Evolutionary conservation across 345 rosid genomes (phyloP).

Genomic region (Conringia planisiliqua): DNA sequence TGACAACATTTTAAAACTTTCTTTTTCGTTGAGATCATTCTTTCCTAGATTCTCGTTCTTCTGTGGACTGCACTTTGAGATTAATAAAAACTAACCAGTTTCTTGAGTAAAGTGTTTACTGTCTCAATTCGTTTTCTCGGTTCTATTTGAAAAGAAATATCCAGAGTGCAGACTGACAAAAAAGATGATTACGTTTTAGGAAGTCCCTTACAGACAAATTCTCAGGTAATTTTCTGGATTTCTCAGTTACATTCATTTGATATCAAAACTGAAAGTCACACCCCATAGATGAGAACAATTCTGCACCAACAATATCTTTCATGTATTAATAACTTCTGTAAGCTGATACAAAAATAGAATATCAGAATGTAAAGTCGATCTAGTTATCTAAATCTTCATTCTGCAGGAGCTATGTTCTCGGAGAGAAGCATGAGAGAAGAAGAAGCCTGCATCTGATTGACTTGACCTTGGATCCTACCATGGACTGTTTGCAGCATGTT

Average conservation of each 20-base stretch:
- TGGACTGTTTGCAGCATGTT: conserved; percentile 28
- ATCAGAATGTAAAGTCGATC: not conserved
- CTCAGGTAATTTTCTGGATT: conserved; percentile 7
- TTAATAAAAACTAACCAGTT: conserved; percentile 17
- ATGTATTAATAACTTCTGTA: conserved; percentile 14
- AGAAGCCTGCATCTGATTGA: conserved; percentile 38
- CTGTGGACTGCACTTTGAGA: not conserved
- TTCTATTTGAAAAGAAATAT: not conserved
- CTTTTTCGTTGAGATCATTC: not conserved
- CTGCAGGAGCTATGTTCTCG: not conserved
- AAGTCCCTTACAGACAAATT: conserved; percentile 1
- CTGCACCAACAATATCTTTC: conserved; percentile 1
- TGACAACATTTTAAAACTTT: conserved; percentile 8
- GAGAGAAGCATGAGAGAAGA: conserved; percentile 37
- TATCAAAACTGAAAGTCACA: conserved; percentile 1
- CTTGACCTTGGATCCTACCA: conserved; percentile 23
- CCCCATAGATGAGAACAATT: not conserved
- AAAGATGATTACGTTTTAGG: conserved; percentile 3
- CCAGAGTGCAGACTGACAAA: conserved; percentile 1
- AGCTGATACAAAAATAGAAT: conserved; percentile 13
- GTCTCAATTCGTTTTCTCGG: not conserved
- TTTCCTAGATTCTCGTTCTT: conserved; percentile 8
- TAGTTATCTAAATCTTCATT: conserved; percentile 15
- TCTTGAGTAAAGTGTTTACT: conserved; percentile 1
- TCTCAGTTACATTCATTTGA: conserved; percentile 16